Evolutionary conservation across 2,329 filamentous ascomycete species (phyloP), one percentile per base, ranked within the genome.

Genomic region (Keithomyces neogunnii): DNA sequence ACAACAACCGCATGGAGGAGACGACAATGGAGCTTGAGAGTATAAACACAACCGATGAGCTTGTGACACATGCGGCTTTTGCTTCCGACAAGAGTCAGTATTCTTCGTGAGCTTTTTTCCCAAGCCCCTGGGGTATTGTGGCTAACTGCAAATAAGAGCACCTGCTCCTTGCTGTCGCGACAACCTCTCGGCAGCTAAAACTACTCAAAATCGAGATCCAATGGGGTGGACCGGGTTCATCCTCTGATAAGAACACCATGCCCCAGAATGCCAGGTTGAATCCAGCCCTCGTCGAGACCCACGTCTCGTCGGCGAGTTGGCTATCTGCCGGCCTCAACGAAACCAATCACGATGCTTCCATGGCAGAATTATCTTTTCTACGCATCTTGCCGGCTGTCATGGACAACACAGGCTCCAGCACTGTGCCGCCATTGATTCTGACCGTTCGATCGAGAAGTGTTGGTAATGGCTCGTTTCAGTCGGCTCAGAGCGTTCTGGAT

Each of bases 61-160:
- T 88, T n/a, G 77, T 92, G 48, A 89, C 88, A 0, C 89, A 95
- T 69, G 88, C 88, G 9, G 80, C 88, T 39, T 73, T 90, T 55
- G 80, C 85, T 53, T 81, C 86, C 3, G 88, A 91, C 51, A 88
- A 84, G 67, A 82, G 87, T 88, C 68, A 62, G 73, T 30, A 3
- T 42, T 31, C 3, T 35, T 6, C 30, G 5, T 3, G 19, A 33
- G 29, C 28, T 13, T 4, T 2, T 35, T 3, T 45, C 5, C 7
- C 19, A 45, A 45, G 3, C 30, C 8, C 45, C 9, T 30, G 19
- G 3, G 30, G 9, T 28, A 44, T 26, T 11, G 6, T 13, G 26
- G 40, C 57, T 63, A 44, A 78, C 58, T 36, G 9, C 3, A 62
- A 30, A 57, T 32, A 38, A 74, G 68, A 72, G 53, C 74, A 74